Evolutionary conservation across 352 stramenopile genomes (phyloP).

Genomic region (Plasmopara viticola): DNA sequence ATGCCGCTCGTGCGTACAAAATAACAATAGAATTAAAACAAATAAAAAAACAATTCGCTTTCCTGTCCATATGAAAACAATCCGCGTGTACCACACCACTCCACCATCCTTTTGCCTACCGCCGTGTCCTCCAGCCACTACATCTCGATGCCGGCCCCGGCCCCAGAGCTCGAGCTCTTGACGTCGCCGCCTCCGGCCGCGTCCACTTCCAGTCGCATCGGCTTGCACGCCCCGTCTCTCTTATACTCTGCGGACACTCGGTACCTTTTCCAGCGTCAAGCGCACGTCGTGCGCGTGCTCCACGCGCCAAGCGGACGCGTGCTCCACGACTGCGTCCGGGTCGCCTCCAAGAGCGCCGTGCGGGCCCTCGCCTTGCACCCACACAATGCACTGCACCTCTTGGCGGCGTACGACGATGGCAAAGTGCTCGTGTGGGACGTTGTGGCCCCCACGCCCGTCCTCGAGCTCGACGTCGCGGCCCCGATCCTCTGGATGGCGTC

Average conservation of each 20-base stretch:
- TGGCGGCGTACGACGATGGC: conserved; percentile 63
- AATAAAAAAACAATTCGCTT: no score
- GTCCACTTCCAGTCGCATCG: conserved; percentile 1
- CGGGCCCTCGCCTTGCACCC: conserved; percentile 58
- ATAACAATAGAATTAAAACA: no score
- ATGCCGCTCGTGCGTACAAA: no score
- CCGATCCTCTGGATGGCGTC: conserved; percentile 67
- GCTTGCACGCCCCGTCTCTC: conserved; percentile 25
- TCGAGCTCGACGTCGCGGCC: conserved; percentile 41
- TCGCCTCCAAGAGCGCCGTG: conserved; percentile 21
- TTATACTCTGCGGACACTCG: conserved; percentile 61
- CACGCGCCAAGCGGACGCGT: conserved; percentile 67
- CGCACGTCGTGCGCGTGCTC: conserved; percentile 63
- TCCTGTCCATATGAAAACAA: no score
- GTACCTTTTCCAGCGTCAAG: conserved; percentile 74
- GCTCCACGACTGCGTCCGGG: conserved; percentile 62
- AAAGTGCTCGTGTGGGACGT: conserved; percentile 73
- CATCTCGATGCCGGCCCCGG: conserved; percentile 6
- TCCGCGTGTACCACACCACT: no score
- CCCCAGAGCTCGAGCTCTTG: conserved; percentile 25
- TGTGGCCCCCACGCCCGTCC: conserved; percentile 55
- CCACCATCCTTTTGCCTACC: no score
- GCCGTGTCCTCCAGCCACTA: not conserved
- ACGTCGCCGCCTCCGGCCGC: conserved; percentile 16
- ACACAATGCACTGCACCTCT: conserved; percentile 60